These are phyloP conservation scores for Yamadazyma sp. DNA, from an alignment of 805 yeast species.

Conservation along the genomic window DNA sequence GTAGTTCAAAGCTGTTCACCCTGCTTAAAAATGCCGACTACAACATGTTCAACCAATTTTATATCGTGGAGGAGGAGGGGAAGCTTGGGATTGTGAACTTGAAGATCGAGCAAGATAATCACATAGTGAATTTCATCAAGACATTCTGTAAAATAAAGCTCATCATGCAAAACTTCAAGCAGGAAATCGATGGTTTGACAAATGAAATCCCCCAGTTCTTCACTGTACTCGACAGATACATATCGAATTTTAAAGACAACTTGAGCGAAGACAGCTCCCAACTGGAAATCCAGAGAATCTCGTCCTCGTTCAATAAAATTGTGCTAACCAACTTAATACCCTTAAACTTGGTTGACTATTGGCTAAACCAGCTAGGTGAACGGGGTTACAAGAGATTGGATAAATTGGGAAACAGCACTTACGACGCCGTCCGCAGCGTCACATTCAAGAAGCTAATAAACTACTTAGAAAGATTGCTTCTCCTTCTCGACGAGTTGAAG, in stretches of 20 bases:
- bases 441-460: slow-evolving; percentile 53
- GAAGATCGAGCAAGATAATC: slow-evolving; percentile 2
- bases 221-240: slow-evolving; percentile 29
- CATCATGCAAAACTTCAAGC: slow-evolving; percentile 12
- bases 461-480: slow-evolving; percentile 53
- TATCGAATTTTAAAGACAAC: slow-evolving; percentile 33
- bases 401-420: slow-evolving; percentile 48
- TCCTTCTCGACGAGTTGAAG: slow-evolving; percentile 43
- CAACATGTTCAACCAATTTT: slow-evolving; percentile 14
- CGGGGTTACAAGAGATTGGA: slow-evolving; percentile 60
- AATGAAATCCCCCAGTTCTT: slow-evolving; percentile 27
- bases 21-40: slow-evolving; percentile 5
- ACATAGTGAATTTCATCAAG: slow-evolving; percentile 7
- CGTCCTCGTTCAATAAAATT: slow-evolving; percentile 1
- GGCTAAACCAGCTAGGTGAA: slow-evolving; percentile 66
- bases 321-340: slow-evolving; percentile 51
- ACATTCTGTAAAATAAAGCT: slow-evolving; percentile 12
- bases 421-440: slow-evolving; percentile 49
- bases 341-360: slow-evolving; percentile 52
- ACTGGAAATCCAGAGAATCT: background rate
- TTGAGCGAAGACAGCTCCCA: slow-evolving; percentile 8
- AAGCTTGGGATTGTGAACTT: slow-evolving; percentile 4
- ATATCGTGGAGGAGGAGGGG: slow-evolving; percentile 1
- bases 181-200: slow-evolving; percentile 20
- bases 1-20: background rate